Percentiles rank a stretch among this genome's conserved stretches.
phyloP scores from a whole-genome alignment of 108 stramenopile genomes.

The Discostella stelligeroides region DNA sequence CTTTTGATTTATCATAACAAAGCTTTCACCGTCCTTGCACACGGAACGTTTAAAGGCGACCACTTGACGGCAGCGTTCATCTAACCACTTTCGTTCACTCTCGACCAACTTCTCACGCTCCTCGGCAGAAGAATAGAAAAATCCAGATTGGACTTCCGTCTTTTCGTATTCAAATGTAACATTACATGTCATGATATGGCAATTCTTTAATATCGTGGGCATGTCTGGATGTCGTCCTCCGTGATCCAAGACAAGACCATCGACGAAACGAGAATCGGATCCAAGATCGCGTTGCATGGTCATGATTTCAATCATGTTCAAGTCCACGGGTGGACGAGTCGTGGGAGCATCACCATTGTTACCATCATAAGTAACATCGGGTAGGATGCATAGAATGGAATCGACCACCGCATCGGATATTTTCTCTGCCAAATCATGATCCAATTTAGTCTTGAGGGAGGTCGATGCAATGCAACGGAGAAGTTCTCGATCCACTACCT shows the following conservation, averaged over 20 bases:
- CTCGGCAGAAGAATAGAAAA: constrained; percentile 95
- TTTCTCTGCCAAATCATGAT: constrained; percentile 81
- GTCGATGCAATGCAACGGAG: constrained; percentile 87
- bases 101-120: constrained; percentile 98
- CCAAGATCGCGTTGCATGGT: constrained; percentile 89
- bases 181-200: constrained; percentile 97
- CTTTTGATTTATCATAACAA: constrained; percentile 99
- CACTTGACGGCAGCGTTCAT: constrained; percentile 94
- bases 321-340: constrained; percentile 80
- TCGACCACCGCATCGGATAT: constrained; percentile 91
- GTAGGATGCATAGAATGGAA: constrained; percentile 86
- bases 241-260: constrained; percentile 99
- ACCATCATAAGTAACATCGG: constrained; percentile 28
- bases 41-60: constrained; percentile 96
- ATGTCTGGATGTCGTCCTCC: constrained; percentile 99
- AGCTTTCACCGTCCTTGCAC: constrained; percentile 90
- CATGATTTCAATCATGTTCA: constrained; percentile 98
- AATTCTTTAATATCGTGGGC: constrained; percentile 93
- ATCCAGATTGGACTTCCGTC: constrained; percentile 95
- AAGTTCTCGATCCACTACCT: constrained; percentile 80
- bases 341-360: no score
- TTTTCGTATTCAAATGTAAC: constrained; percentile 99
- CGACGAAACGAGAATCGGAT: constrained; percentile 87
- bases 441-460: constrained; percentile 94
- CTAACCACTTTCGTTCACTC: constrained; percentile 96